phyloP scores from a whole-genome alignment of 208 protist species.

The Wallacemonas sp. region DNA sequence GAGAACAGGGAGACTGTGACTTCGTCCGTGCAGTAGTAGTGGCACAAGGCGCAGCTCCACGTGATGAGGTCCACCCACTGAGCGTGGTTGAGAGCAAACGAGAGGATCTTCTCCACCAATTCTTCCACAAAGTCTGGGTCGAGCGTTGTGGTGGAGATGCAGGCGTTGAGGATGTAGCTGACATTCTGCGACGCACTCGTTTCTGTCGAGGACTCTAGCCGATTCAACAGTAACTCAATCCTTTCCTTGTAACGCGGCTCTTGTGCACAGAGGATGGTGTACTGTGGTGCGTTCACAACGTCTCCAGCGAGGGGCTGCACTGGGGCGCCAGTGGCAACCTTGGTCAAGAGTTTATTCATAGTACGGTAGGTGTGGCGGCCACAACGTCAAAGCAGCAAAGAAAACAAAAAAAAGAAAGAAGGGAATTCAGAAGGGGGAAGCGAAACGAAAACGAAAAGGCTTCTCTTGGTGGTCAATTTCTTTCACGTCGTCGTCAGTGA shows the following conservation, averaged over 20 bases:
- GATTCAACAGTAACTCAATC: slow-evolving; percentile 56
- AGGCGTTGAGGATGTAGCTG: slow-evolving; percentile 72
- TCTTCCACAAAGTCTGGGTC: slow-evolving; percentile 74
- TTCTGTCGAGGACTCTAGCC: slow-evolving; percentile 75
- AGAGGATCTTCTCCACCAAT: slow-evolving; percentile 68
- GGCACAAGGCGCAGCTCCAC: slow-evolving; percentile 83
- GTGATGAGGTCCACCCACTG: slow-evolving; percentile 72
- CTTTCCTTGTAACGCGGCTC: slow-evolving; percentile 54
- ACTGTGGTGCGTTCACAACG: slow-evolving; percentile 51
- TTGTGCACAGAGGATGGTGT: slow-evolving; percentile 83
- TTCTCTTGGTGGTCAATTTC: too few species aligned
- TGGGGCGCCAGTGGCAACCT: slow-evolving; percentile 59
- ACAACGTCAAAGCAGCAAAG: slow-evolving; percentile 7
- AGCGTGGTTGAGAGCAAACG: slow-evolving; percentile 57
- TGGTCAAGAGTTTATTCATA: slow-evolving; percentile 71
- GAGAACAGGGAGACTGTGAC: slow-evolving; percentile 85
- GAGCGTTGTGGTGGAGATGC: slow-evolving; percentile 47
- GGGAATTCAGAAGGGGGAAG: not conserved
- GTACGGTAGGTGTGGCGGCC: slow-evolving; percentile 2
- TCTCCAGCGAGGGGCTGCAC: slow-evolving; percentile 50
- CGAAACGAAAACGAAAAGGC: slow-evolving; percentile 19
- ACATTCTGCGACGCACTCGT: slow-evolving; percentile 70
- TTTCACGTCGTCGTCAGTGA: too few species aligned
- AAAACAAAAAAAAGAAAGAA: slow-evolving; percentile 3
- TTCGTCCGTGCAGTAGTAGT: slow-evolving; percentile 92